Evolutionary conservation across 208 protist genomes (phyloP).

Genomic region (Acanthamoeba healyi): DNA sequence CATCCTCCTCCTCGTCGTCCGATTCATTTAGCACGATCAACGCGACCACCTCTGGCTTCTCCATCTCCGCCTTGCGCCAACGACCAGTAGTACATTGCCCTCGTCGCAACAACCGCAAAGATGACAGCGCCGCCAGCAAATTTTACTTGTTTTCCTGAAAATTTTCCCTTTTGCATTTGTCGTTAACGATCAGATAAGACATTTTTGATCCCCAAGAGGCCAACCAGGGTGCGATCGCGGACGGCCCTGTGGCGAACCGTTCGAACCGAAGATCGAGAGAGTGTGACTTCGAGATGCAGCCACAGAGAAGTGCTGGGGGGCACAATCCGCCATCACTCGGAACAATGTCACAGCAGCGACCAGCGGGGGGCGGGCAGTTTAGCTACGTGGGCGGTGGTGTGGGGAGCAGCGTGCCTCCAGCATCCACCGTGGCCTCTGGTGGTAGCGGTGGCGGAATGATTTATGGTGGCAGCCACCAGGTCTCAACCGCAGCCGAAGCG

Average conservation of each 20-base stretch:
- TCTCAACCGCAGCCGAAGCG: not conserved
- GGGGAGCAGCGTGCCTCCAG: not conserved
- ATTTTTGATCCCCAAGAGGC: too few species aligned
- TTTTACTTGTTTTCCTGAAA: too few species aligned
- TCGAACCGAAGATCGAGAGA: not conserved
- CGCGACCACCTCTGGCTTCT: not conserved
- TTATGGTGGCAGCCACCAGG: not conserved
- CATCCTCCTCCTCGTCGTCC: not conserved
- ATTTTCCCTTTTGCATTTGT: too few species aligned
- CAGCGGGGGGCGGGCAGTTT: not conserved
- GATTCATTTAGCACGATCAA: slow-evolving; percentile 47
- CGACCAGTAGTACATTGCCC: not conserved
- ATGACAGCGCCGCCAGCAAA: too few species aligned
- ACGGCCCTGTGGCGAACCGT: too few species aligned
- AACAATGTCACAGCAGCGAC: not conserved
- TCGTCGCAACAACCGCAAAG: not conserved
- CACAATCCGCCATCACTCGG: not conserved
- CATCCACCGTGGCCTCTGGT: not conserved
- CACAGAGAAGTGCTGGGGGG: not conserved
- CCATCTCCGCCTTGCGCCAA: not conserved
- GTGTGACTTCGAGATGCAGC: not conserved
- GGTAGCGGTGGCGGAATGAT: not conserved
- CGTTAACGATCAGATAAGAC: too few species aligned
- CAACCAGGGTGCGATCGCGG: too few species aligned
- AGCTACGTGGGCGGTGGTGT: too few species aligned